phyloP scores from a whole-genome alignment of 495 filamentous ascomycete genomes.

The Sordaria brevicollis region DNA sequence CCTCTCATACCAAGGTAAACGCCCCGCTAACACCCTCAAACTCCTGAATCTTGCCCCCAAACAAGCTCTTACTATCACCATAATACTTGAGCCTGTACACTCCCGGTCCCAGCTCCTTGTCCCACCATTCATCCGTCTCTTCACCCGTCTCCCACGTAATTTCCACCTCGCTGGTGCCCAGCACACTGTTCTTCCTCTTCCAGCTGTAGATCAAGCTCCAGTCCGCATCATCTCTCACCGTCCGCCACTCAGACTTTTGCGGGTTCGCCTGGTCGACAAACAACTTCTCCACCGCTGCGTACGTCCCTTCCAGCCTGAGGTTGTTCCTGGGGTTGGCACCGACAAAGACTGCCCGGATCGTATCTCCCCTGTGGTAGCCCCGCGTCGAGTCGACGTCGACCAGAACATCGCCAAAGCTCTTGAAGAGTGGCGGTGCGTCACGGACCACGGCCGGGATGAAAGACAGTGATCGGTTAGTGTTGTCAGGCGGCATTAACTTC shows the following conservation, averaged over 20 bases:
- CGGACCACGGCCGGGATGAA: constrained; percentile 76
- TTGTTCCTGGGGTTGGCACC: constrained; percentile 90
- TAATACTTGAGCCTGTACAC: constrained; percentile 76
- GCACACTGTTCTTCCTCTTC: constrained; percentile 58
- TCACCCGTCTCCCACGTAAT: constrained; percentile 72
- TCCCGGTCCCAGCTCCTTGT: constrained; percentile 37
- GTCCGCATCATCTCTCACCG: constrained; percentile 62
- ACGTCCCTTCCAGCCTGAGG: constrained; percentile 67
- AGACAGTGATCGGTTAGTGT: constrained; percentile 65
- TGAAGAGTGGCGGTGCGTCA: constrained; percentile 61
- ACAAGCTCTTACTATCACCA: constrained; percentile 64
- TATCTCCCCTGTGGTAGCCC: constrained; percentile 45
- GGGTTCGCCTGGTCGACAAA: constrained; percentile 13
- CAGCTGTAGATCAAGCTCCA: constrained; percentile 76
- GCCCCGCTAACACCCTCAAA: constrained; percentile 68
- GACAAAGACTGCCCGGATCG: constrained; percentile 59
- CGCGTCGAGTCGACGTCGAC: constrained; percentile 47
- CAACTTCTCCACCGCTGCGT: constrained; percentile 64
- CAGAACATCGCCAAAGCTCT: constrained; percentile 64
- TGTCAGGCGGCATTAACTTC: constrained; percentile 65
- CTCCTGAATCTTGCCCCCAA: constrained; percentile 49
- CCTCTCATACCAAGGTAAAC: constrained; percentile 43
- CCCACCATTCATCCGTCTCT: constrained; percentile 37
- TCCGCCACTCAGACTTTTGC: constrained; percentile 41
- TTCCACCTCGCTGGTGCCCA: constrained; percentile 71